Conservation (phyloP, 352 stramenopile species). For the Phytophthora meadii region DNA sequence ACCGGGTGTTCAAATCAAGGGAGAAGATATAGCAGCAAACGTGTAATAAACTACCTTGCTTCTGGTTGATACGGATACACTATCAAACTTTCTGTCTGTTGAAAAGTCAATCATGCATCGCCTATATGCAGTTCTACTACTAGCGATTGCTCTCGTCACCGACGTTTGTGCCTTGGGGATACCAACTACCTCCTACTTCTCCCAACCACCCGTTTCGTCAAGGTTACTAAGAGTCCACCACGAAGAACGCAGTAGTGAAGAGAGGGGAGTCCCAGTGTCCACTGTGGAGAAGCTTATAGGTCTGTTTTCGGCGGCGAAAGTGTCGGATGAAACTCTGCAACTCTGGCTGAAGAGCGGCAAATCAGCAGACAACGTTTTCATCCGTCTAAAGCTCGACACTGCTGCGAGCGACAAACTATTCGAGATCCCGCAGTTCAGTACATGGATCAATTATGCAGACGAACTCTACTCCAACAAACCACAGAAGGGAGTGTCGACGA, state of each 20-base stretch:
- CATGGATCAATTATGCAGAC: neutral
- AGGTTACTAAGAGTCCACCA: neutral
- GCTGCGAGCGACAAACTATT: neutral
- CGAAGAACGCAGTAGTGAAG: neutral
- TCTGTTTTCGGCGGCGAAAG: neutral
- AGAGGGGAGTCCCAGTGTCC: neutral
- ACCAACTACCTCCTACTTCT: neutral
- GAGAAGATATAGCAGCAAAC: neutral
- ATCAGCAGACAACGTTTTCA: slow-evolving; percentile 5
- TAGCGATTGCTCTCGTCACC: neutral
- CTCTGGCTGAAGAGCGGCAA: neutral
- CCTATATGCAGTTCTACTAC: neutral
- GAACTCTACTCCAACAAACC: neutral
- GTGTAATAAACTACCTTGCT: neutral
- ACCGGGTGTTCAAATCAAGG: neutral
- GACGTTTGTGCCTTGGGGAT: neutral
- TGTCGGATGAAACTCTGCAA: neutral
- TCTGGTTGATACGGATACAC: too few relatives aligned
- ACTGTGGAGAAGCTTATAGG: neutral
- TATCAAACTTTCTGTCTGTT: neutral
- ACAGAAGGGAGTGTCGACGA: neutral
- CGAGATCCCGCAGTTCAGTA: neutral
- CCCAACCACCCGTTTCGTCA: neutral
- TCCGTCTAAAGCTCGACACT: neutral
- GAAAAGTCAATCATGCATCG: neutral